Evolutionary conservation across 75 land plant species (phyloP).

Genomic region (Pinus tabuliformis): DNA sequence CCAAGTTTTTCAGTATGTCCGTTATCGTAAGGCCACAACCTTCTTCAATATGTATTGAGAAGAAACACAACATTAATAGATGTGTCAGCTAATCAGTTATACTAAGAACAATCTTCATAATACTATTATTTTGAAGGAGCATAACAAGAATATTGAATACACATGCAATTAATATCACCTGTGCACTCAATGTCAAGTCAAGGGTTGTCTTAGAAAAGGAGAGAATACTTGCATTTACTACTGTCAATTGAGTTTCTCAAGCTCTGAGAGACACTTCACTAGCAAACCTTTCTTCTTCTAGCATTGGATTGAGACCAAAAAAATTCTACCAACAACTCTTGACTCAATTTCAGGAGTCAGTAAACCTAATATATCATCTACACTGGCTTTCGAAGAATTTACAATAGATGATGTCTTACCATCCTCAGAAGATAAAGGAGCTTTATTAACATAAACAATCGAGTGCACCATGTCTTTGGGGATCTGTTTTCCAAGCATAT

Average conservation of each 20-base stretch:
- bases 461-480: conserved; percentile 62
- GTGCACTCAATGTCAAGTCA: conserved; percentile 62
- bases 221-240: conserved; percentile 46
- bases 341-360: conserved; percentile 63
- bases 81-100: not conserved
- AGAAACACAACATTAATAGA: not conserved
- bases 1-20: not conserved
- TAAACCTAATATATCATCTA: not conserved
- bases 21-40: not conserved
- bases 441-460: conserved; percentile 38
- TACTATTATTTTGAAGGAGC: not conserved
- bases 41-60: not conserved
- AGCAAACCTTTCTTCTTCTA: conserved; percentile 52
- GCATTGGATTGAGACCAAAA: conserved; percentile 67
- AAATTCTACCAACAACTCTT: conserved; percentile 45
- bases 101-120: not conserved
- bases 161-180: conserved; percentile 29
- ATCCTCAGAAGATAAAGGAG: not conserved
- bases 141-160: not conserved
- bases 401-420: not conserved
- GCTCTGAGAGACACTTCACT: conserved; percentile 49
- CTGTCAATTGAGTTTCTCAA: conserved; percentile 53
- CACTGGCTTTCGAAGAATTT: not conserved
- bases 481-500: conserved; percentile 53
- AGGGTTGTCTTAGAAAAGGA: conserved; percentile 52